phyloP scores from a whole-genome alignment of 2,329 filamentous ascomycete genomes.

The Arthrobotrys iridis region DNA sequence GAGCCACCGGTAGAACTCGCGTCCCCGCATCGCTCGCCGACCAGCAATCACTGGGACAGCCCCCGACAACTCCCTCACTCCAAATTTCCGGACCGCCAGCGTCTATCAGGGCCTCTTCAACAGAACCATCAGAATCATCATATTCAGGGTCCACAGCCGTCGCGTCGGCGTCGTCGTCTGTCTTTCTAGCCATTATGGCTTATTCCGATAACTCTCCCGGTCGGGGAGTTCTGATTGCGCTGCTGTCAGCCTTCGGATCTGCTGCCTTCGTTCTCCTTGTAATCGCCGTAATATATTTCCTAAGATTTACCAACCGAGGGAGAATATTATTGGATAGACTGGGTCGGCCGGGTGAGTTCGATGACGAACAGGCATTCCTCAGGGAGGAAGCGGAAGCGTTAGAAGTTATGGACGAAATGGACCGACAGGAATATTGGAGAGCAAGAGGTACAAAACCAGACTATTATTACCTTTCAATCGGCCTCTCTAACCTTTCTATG shows the following conservation, averaged over 20 bases:
- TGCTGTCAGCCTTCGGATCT: slow-evolving; percentile 92
- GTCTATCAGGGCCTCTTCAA: neutral
- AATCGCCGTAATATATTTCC: slow-evolving; percentile 87
- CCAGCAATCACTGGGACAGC: slow-evolving; percentile 7
- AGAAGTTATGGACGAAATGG: slow-evolving; percentile 93
- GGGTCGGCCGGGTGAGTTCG: slow-evolving; percentile 92
- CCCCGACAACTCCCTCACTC: slow-evolving; percentile 3
- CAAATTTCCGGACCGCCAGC: slow-evolving; percentile 4
- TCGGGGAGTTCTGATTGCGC: slow-evolving; percentile 89
- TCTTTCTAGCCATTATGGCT: slow-evolving; percentile 49
- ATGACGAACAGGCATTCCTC: slow-evolving; percentile 94
- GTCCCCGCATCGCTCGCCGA: slow-evolving; percentile 52
- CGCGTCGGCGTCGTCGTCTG: slow-evolving; percentile 41
- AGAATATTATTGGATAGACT: slow-evolving; percentile 93
- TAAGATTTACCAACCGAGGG: slow-evolving; percentile 86
- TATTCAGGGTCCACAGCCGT: slow-evolving; percentile 18
- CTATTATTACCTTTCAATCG: neutral
- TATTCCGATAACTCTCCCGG: slow-evolving; percentile 67
- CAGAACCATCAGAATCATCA: neutral
- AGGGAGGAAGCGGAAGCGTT: slow-evolving; percentile 94
- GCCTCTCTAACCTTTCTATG: slow-evolving; percentile 53
- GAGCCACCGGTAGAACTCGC: slow-evolving; percentile 22
- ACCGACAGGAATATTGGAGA: slow-evolving; percentile 87
- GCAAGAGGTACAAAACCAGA: slow-evolving; percentile 77
- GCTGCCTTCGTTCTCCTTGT: slow-evolving; percentile 83